A percentile compares a stretch with the other conserved stretches of the same genome.
These are phyloP conservation scores for Escovopsis weberi DNA, from an alignment of 2,329 filamentous ascomycete species.

Conservation along the genomic window DNA sequence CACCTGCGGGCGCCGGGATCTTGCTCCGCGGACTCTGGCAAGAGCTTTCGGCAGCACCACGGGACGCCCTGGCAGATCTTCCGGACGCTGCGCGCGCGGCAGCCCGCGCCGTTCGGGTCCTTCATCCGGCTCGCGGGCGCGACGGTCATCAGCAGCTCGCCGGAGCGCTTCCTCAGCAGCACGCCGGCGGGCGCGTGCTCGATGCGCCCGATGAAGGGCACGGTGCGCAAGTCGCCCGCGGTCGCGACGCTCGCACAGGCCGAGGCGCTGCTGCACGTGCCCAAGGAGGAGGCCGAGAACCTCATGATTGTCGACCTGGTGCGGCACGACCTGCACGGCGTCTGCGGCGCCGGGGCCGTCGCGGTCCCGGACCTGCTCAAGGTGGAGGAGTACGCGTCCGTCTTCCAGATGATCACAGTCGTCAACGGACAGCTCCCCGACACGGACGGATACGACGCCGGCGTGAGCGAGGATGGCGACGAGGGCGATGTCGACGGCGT, in stretches of 20 bases:
- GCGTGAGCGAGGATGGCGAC: constrained; percentile 4
- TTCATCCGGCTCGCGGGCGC: constrained; percentile 56
- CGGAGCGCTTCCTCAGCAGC: constrained; percentile 69
- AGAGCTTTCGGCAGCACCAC: neutral
- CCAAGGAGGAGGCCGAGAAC: constrained; percentile 90
- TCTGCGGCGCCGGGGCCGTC: constrained; percentile 62
- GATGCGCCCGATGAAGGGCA: constrained; percentile 94
- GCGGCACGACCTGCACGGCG: constrained; percentile 81
- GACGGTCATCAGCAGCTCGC: constrained; percentile 70
- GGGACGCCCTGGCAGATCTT: constrained; percentile 54
- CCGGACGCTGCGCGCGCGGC: constrained; percentile 50
- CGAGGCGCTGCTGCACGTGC: constrained; percentile 55
- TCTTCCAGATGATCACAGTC: constrained; percentile 84
- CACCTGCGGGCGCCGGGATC: constrained; percentile 4
- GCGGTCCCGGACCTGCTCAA: constrained; percentile 63
- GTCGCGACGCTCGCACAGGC: constrained; percentile 58
- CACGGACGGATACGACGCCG: constrained; percentile 1
- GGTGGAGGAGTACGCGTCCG: constrained; percentile 81
- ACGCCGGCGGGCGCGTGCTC: constrained; percentile 42
- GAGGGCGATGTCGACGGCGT: constrained; percentile 13
- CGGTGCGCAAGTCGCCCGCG: constrained; percentile 60
- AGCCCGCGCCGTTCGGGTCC: constrained; percentile 75
- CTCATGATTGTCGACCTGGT: constrained; percentile 97
- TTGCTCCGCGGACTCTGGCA: too few species aligned
- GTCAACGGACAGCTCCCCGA: constrained; percentile 53